Conservation (phyloP, 2,329 filamentous ascomycete species). For the Clarireedia monteithiana region DNA sequence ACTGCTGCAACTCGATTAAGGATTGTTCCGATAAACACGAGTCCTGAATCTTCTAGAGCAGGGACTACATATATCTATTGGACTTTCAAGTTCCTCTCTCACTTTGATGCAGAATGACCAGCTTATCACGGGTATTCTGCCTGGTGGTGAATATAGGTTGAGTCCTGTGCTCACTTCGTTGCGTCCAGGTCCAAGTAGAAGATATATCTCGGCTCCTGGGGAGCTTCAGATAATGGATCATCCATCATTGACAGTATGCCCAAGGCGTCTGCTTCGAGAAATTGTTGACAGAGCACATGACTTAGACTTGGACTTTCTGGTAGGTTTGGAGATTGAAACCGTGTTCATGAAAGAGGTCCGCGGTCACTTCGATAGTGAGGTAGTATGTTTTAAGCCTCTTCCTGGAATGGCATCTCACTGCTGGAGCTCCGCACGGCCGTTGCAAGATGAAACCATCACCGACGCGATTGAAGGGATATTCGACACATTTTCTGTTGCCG, state of each 20-base stretch:
- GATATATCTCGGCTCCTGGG: constrained; percentile 58
- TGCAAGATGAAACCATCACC: constrained; percentile 49
- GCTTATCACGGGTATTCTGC: constrained; percentile 43
- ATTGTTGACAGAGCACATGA: constrained; percentile 44
- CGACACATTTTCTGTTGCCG: constrained; percentile 48
- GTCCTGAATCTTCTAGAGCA: constrained; percentile 38
- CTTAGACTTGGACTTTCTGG: constrained; percentile 49
- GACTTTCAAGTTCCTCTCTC: constrained; percentile 56
- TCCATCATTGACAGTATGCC: constrained; percentile 47
- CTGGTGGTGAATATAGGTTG: constrained; percentile 59
- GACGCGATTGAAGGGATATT: constrained; percentile 60
- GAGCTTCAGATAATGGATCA: constrained; percentile 55
- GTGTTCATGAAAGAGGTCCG: constrained; percentile 49
- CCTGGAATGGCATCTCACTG: constrained; percentile 57
- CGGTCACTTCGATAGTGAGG: constrained; percentile 24
- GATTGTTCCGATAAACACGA: constrained; percentile 54
- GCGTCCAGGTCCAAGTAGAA: constrained; percentile 46
- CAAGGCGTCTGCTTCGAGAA: constrained; percentile 52
- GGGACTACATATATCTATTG: constrained; percentile 35
- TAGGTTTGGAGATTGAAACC: constrained; percentile 80
- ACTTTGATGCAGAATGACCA: constrained; percentile 62
- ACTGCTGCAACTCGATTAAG: constrained; percentile 61
- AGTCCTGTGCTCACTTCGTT: constrained; percentile 59
- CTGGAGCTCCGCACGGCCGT: constrained; percentile 59
- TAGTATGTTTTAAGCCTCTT: constrained; percentile 31